phyloP scores from a whole-genome alignment of 257 asterid species.

The Salvia miltiorrhiza region DNA sequence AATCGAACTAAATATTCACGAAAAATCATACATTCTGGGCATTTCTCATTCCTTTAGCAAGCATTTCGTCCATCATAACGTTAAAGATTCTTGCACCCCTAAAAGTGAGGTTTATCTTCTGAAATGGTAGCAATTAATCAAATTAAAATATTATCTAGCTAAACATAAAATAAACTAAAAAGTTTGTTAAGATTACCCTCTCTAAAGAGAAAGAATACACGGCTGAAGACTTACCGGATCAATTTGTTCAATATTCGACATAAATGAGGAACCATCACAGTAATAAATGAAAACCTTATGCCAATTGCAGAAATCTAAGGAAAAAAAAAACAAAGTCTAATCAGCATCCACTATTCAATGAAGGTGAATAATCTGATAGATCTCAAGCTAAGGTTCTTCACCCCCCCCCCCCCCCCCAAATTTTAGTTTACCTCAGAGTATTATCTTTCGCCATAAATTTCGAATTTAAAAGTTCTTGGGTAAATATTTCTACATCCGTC shows the following conservation, averaged over 20 bases:
- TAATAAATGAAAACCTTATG: conserved; percentile 29
- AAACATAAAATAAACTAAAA: no score
- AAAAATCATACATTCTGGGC: conserved; percentile 21
- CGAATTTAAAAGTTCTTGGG: no score
- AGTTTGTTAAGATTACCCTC: no score
- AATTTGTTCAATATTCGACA: conserved; percentile 26
- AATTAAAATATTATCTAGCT: neutral
- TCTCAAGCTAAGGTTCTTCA: no score
- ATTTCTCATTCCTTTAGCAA: conserved; percentile 30
- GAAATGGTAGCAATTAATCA: neutral
- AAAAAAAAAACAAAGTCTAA: neutral
- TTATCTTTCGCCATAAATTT: no score
- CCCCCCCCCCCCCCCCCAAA: no score
- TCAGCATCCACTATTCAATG: neutral
- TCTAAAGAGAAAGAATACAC: no score
- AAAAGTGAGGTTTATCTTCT: conserved; percentile 15
- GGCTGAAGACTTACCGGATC: conserved; percentile 28
- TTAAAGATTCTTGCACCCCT: conserved; percentile 32
- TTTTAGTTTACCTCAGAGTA: no score
- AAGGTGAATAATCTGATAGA: no score
- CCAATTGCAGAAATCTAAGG: conserved; percentile 36
- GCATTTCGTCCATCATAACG: conserved; percentile 24
- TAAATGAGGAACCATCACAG: conserved; percentile 36
- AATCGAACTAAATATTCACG: neutral
- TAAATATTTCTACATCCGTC: no score